These are phyloP conservation scores for Adiantum capillusveneris DNA, from an alignment of 75 land plant genomes.

Conservation along the genomic window DNA sequence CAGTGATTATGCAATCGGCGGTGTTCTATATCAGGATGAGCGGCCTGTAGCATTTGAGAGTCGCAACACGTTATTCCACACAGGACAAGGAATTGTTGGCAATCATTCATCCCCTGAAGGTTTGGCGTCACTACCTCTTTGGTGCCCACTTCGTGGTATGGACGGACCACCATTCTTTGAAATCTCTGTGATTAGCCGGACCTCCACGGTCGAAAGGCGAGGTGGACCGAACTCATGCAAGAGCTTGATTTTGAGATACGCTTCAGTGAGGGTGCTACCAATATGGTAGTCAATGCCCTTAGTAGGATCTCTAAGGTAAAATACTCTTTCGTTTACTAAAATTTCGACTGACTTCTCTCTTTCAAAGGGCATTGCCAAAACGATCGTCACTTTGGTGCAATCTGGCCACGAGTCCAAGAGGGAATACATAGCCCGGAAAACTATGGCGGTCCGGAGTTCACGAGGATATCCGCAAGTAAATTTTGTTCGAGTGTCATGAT, in stretches of 20 bases:
- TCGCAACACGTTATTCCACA: constrained; percentile 2
- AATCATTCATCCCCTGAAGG: constrained; percentile 4
- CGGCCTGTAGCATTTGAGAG: background rate
- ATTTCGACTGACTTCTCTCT: no score
- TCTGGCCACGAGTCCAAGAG: no score
- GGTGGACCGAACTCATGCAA: constrained; percentile 11
- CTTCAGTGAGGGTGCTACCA: background rate
- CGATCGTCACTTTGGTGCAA: no score
- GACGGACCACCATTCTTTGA: constrained; percentile 12
- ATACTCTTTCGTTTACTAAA: background rate
- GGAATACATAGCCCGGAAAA: no score
- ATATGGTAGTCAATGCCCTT: constrained; percentile 3
- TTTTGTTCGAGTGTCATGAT: constrained; percentile 11
- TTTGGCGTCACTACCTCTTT: constrained; percentile 11
- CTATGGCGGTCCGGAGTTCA: background rate
- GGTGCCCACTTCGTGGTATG: background rate
- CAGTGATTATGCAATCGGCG: constrained; percentile 3
- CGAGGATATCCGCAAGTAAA: background rate
- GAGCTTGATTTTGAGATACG: constrained; percentile 6
- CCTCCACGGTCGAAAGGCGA: constrained; percentile 8
- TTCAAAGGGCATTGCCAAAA: no score
- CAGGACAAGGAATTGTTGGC: constrained; percentile 7
- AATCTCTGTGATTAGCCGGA: constrained; percentile 6
- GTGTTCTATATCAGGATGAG: constrained; percentile 1
- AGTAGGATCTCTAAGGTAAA: background rate